Base-by-base conservation (phyloP, 352 stramenopile species). In the Pythium brassicae region DNA sequence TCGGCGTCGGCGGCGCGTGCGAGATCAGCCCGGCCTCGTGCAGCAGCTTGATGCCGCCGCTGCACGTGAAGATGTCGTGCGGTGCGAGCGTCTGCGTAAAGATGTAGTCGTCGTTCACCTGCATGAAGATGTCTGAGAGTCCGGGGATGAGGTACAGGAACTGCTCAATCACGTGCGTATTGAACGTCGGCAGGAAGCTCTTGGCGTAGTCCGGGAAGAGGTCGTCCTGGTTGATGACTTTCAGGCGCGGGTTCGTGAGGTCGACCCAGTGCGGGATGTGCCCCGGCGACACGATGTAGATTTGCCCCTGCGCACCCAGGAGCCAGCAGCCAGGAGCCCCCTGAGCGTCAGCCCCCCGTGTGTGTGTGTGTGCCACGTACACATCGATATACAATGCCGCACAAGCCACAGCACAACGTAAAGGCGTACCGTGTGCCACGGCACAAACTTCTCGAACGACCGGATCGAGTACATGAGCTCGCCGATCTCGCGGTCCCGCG, bases 61-160 rank as follows among this genome's bases (percentile, higher is more conserved):
- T 82, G 60, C 86, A 95, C 23, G 86, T 86, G 67, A 95, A 95
- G 55, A 94, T 89, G 57, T 92, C 82, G 50, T 95, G 82, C 6
- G 86, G 86, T 2, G 69, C 69, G 43, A 95, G 83, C 23, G 78
- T 74, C 62, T 90, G 81, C 26, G 79, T 90, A 60, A 95, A 95
- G 47, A 95, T 70, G 66, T 94, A 95, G 65, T 95, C 86, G 64
- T 95, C 86, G 62, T 95, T 95, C 47, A 95, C 68, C 55, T 95
- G 83, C 78, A 95, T 95, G 69, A 81, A 95, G 45, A 94, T 87
- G 58, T 95, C 86, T 46, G 86, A 94, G 15, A 95, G 72, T 0
- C 86, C 86, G 0, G 86, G 86, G 53, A 95, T 94, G 27, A 85
- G 53, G 59, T 95, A 92, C 57, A 95, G 60, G 59, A 93, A 95